Evolutionary conservation across 176 grass and related monocot genomes (phyloP), one percentile per base, ranked within the genome.

Genomic region (Aegilops sharonensis): DNA sequence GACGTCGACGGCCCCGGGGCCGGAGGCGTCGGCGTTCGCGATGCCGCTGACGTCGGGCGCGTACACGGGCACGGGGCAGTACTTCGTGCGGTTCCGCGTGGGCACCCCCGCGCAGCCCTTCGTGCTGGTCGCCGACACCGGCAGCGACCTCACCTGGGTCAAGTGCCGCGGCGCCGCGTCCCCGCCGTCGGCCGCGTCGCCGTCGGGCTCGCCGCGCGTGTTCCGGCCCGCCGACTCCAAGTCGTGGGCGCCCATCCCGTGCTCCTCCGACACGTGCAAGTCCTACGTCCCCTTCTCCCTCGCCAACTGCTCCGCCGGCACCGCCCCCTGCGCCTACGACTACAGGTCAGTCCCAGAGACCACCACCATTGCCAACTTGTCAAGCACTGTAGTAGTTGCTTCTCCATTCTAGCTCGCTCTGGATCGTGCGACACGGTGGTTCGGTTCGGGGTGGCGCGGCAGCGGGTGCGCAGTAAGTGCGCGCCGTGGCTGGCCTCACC

Each of bases 131-230:
- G 89, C 92, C 14, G 97, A 99, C 88, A 99, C 97, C 27, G 97
- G 97, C 47, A 99, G 97, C 82, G 97, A 99, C 89, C 97, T 99
- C 61, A 99, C 97, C 72, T 99, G 97, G 97, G 94, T 92, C 35
- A 98, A 98, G 78, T 98, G 97, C 85, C 84, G 43, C 54, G 50
- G 25, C 34, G 0, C 43, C 43, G 0, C 45, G 13, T 3, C 27
- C 1, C 11, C 17, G 0, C 25, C 71, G 40, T 42, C 39, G 7
- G 9, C 31, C 11, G 0, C 24, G 45, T 2, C 42, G 0, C 2
- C 73, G 17, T 7, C 14, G 3, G 0, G 13, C 1, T 5, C 70
- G 71, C 29, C 61, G 63, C 67, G 87, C 9, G 85, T 80, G 32
- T 94, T 94, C 85, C 85, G 74, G 4, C 82, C 92, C 20, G 60